A percentile compares a stretch with the other conserved stretches of the same genome.
These are phyloP conservation scores for Pleurotus tuoliensis DNA, from an alignment of 768 basidiomycete species.

Conservation along the genomic window DNA sequence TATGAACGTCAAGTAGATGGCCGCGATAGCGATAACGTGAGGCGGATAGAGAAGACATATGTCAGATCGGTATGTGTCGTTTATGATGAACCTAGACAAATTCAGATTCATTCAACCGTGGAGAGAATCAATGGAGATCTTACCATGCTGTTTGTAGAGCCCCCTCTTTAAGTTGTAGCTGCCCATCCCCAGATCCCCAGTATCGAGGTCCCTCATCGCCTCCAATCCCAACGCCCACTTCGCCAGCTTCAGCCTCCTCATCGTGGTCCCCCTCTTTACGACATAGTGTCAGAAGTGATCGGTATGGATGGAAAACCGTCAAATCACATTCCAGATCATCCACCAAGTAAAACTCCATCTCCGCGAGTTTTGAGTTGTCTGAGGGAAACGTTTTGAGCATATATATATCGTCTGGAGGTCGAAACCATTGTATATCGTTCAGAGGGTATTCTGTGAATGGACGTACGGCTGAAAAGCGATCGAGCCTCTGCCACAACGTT, in stretches of 20 bases:
- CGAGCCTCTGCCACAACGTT: constrained; percentile 83
- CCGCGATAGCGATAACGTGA: constrained; percentile 89
- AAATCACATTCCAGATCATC: constrained; percentile 96
- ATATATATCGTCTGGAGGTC: constrained; percentile 54
- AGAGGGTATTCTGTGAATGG: background rate
- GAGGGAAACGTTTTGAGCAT: constrained; percentile 76
- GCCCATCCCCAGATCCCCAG: constrained; percentile 80
- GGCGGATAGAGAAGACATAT: constrained; percentile 94
- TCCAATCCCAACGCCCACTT: constrained; percentile 43
- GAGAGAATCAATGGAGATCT: constrained; percentile 15
- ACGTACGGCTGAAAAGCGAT: constrained; percentile 67
- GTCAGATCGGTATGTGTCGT: constrained; percentile 93
- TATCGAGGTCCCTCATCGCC: constrained; percentile 57
- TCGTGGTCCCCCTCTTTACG: constrained; percentile 48
- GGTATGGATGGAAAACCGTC: constrained; percentile 92
- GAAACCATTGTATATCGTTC: background rate
- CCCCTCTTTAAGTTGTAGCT: constrained; percentile 67
- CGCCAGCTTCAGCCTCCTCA: constrained; percentile 57
- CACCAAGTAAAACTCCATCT: constrained; percentile 99
- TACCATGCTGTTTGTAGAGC: constrained; percentile 92
- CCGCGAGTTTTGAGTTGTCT: constrained; percentile 89
- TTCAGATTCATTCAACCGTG: background rate
- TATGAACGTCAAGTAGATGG: constrained; percentile 84
- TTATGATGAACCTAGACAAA: constrained; percentile 80
- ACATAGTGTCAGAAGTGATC: constrained; percentile 77